Evolutionary conservation across 352 stramenopile species (phyloP), one percentile per base, ranked within the genome.

Genomic region (Pythium aristosporum): DNA sequence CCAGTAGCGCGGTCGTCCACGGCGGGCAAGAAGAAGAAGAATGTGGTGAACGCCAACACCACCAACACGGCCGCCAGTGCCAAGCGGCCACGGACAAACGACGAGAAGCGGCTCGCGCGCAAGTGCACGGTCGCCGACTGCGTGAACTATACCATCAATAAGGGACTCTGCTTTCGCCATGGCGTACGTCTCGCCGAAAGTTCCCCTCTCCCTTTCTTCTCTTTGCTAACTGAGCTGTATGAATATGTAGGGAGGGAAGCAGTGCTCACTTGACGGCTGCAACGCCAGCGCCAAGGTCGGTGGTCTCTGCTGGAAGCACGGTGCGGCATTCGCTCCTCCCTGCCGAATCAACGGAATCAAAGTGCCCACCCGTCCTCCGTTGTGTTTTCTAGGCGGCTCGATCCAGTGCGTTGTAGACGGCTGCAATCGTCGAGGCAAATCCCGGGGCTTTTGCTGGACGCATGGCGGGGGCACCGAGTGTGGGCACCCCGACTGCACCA

Each of bases 81-180:
- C 4, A 37, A 18, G 23, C 46, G 11, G 9, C 10, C 28, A 34
- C 21, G 18, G 32, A 50, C 46, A 6, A 18, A 57, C 16, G 48
- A 57, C 28, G 47, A 76, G 52, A 76, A 77, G 53, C 58, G 71
- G 43, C 61, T 49, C 44, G 63, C 66, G 30, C 68, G 72, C 10
- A 61, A 67, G 48, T 77, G 74, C 50, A 71, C 59, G 20, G 46
- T 75, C 42, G 58, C 68, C 18, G 69, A 63, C 34, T 82, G 72
- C 34, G 46, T 65, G 8, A 79, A 78, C 48, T 82, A 82, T 61
- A 82, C 69, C 43, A 78, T 82, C 63, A 76, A 80, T 61, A 63
- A 66, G 21, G 67, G 74, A 1, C 52, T 76, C 12, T 80, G 74
- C 47, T 80, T 78, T 51, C 69, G 75, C 16, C 66, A 72, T 23